phyloP scores from a whole-genome alignment of 345 rosid genomes.

The Ceriops tagal region DNA sequence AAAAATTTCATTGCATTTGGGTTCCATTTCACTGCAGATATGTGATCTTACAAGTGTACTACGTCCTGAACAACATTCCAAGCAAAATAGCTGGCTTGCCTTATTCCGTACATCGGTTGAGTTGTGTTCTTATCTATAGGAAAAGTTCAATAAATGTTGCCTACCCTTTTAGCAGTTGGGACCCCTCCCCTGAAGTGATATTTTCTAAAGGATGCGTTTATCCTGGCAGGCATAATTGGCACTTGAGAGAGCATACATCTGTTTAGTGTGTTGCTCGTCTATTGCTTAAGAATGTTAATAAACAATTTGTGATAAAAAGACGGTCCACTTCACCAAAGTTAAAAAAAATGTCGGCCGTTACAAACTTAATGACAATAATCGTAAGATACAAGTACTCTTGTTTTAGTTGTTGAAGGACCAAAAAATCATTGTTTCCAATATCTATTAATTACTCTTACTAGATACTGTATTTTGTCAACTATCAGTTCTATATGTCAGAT shows the following conservation, averaged over 20 bases:
- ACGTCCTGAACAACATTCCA: slow-evolving; percentile 30
- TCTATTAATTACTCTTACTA: too few relatives aligned
- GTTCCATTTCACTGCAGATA: not conserved
- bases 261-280: not conserved
- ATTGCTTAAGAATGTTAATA: not conserved
- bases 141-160: slow-evolving; percentile 33
- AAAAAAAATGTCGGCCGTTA: not conserved
- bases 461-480: too few relatives aligned
- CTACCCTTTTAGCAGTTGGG: slow-evolving; percentile 25
- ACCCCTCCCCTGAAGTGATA: slow-evolving; percentile 17
- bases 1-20: slow-evolving; percentile 5
- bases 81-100: slow-evolving; percentile 36
- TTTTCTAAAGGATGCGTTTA: not conserved
- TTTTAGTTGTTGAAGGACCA: too few relatives aligned
- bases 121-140: slow-evolving; percentile 9
- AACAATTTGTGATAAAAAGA: too few relatives aligned
- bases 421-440: too few relatives aligned
- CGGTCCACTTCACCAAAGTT: too few relatives aligned
- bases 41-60: slow-evolving; percentile 13
- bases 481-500: too few relatives aligned
- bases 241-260: not conserved
- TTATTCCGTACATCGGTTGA: slow-evolving; percentile 29
- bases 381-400: too few relatives aligned
- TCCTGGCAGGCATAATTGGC: not conserved
- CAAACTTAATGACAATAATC: not conserved